Evolutionary conservation across 441 rosid genomes (phyloP), one percentile per base, ranked within the genome.

Genomic region (Pelargonium cotyledonis): DNA sequence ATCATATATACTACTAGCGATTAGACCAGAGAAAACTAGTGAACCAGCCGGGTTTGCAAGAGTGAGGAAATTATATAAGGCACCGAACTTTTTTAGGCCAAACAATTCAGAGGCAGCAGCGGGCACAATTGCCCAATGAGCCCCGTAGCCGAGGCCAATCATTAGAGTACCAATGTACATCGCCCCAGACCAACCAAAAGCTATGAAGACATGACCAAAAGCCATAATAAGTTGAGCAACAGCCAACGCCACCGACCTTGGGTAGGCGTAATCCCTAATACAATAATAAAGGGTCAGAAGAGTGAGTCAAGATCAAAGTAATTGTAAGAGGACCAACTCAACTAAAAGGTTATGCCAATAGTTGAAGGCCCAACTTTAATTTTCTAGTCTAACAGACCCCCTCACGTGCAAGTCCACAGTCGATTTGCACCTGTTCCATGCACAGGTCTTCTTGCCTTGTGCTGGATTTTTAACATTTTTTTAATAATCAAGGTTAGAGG

Each of bases 81-180:
- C 96, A 61, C 97, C 96, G 5, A 95, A 90, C 66, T 90, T 95
- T 68, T 95, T 92, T 71, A 95, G 69, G 63, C 98, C 97, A 53
- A 95, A 95, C 72, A 95, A 83, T 86, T 95, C 96, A 0, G 99
- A 95, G 62, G 94, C 95, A 23, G 96, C 81, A 8, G 98, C 98
- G 8, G 99, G 98, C 61, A 95, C 91, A 60, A 95, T 92, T 6
- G 97, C 98, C 99, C 97, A 92, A 61, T 92, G 98, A 8, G 99
- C 87, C 23, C 98, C 97, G 63, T 95, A 92, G 41, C 97, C 91
- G 0, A 92, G 92, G 26, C 99, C 97, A 8, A 90, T 88, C 80
- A 95, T 66, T 60, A 90, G 77, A 5, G 97, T 95, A 53, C 96
- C 97, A 14, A 89, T 75, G 73, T 95, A 69, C 91, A 95, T 85